These are phyloP conservation scores for Aspergillus affinis DNA, from an alignment of 495 filamentous ascomycete genomes.

Conservation along the genomic window DNA sequence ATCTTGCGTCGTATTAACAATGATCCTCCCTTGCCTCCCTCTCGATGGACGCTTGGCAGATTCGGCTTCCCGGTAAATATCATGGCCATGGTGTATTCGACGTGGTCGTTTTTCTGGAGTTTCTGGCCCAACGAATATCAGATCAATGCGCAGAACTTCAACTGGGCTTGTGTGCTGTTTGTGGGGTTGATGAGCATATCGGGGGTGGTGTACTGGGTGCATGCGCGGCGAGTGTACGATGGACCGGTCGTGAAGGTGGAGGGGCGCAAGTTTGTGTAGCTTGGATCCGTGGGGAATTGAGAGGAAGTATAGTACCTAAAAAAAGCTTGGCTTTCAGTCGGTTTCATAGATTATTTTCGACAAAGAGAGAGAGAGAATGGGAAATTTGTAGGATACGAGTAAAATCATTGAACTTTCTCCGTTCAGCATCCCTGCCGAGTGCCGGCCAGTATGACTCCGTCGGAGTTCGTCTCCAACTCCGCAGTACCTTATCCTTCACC, in stretches of 20 bases:
- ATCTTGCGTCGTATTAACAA: constrained; percentile 38
- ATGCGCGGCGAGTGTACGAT: constrained; percentile 28
- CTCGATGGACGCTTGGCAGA: constrained; percentile 42
- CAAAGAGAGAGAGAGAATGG: too few species aligned
- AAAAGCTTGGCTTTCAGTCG: too few species aligned
- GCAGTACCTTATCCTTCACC: too few species aligned
- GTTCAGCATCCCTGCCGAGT: too few species aligned
- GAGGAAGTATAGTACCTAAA: too few species aligned
- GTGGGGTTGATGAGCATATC: constrained; percentile 35
- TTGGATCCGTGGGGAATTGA: too few species aligned
- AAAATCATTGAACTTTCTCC: too few species aligned
- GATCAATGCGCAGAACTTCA: constrained; percentile 47
- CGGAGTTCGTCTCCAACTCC: background rate
- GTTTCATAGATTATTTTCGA: too few species aligned
- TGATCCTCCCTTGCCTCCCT: constrained; percentile 38
- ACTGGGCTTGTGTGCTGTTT: constrained; percentile 50
- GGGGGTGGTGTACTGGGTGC: constrained; percentile 31
- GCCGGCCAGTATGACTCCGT: background rate
- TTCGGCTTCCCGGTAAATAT: constrained; percentile 36
- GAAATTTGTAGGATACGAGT: too few species aligned
- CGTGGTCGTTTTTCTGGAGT: constrained; percentile 44
- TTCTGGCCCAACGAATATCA: constrained; percentile 41
- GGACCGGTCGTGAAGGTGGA: constrained; percentile 27
- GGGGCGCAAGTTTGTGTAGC: constrained; percentile 1
- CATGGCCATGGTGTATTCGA: constrained; percentile 33